Evolutionary conservation across 2,329 filamentous ascomycete genomes (phyloP), one percentile per base, ranked within the genome.

Genomic region (Aspergillus sp.): DNA sequence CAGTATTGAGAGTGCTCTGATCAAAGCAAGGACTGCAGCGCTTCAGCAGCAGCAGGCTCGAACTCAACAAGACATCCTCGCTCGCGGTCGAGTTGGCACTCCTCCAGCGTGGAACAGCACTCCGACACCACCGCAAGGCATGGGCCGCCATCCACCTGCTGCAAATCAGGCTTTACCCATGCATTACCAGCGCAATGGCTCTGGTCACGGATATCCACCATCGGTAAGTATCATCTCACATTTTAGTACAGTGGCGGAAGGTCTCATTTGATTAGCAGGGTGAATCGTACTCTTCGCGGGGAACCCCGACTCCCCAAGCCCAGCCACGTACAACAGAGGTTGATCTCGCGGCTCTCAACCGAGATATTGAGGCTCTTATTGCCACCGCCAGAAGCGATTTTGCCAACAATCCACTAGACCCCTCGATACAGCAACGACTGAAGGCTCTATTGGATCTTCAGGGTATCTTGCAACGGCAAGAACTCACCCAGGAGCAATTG

Each of bases 1-100:
- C 55, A 91, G 91, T 47, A 98, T 99, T 67, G 95, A 99, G 76
- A 96, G 92, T 76, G 93, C 94, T 54, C 82, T 99, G 61, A 91
- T 95, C 76, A 97, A 95, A 76, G 92, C 91, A 55, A 83, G 84
- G 63, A 86, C 85, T 48, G 82, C 84, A n/a, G 79, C 80, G 23
- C 70, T 83, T 52, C 78, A 83, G 60, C 76, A 78, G 51, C 78
- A 80, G 55, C 77, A 82, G 63, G 74, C 76, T 49, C 82, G 85
- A 65, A 80, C 76, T 54, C 85, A 87, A 64, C 83, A 84, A 63
- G 84, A 87, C 60, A 70, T 84, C 19, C 82, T 81, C 65, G 80
- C 78, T 63, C 82, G 81, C 66, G 79, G 76, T 70, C 85, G 80
- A 69, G 74, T 78, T 69, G 76, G 81, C 59, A 82, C 84, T 36